Evolutionary conservation across 2,329 filamentous ascomycete species (phyloP).

Genomic region (Lasiodiplodia sp.): DNA sequence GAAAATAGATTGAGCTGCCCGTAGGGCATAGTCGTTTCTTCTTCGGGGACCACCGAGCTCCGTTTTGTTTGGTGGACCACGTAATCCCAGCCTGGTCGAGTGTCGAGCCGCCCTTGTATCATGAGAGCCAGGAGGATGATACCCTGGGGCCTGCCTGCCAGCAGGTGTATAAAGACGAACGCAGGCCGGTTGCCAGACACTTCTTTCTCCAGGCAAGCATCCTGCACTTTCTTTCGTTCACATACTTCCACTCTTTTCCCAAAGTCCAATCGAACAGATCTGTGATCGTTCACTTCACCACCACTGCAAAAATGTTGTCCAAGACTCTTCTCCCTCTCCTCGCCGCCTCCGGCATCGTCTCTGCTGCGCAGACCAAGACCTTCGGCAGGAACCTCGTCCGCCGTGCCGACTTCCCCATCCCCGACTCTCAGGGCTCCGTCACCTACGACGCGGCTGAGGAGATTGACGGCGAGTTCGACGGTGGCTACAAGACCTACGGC

Average conservation of each 20-base stretch:
- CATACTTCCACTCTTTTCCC: conserved; percentile 23
- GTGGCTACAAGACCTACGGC: conserved; percentile 29
- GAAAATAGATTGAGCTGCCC: conserved; percentile 17
- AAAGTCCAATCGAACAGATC: conserved; percentile 23
- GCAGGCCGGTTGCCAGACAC: neutral
- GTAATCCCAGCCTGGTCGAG: conserved; percentile 3
- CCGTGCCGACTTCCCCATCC: conserved; percentile 31
- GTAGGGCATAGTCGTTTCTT: conserved; percentile 16
- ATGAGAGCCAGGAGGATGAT: conserved; percentile 9
- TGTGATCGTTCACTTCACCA: conserved; percentile 28
- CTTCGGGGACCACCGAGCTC: neutral
- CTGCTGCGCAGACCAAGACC: conserved; percentile 18
- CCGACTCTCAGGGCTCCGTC: conserved; percentile 26
- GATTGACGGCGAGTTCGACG: conserved; percentile 28
- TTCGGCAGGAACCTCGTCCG: conserved; percentile 27
- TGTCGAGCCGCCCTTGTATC: conserved; percentile 14
- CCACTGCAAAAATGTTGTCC: conserved; percentile 23
- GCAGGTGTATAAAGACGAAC: conserved; percentile 16
- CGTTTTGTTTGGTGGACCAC: conserved; percentile 23
- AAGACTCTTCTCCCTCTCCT: conserved; percentile 29
- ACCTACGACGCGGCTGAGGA: conserved; percentile 30
- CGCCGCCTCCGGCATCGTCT: conserved; percentile 22
- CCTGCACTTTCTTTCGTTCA: conserved; percentile 25
- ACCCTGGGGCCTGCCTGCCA: neutral
- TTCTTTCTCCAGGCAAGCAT: conserved; percentile 19